Evolutionary conservation across 345 rosid species (phyloP).

Genomic region (Viola odorata): DNA sequence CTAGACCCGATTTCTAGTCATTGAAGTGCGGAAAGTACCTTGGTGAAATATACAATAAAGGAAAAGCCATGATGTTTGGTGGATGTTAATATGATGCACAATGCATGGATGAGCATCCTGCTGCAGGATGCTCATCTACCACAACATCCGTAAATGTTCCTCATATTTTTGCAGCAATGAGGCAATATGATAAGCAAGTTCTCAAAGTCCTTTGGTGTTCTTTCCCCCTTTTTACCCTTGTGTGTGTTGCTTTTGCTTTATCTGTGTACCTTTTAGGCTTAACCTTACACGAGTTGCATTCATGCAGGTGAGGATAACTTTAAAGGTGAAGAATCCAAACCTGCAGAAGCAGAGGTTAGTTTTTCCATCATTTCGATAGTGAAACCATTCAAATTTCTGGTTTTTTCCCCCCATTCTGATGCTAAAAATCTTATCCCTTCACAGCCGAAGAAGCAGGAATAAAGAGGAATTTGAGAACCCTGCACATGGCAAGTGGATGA

Average conservation of each 20-base stretch:
- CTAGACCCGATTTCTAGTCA: too few species aligned
- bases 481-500: constrained; percentile 10
- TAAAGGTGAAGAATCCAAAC: constrained; percentile 72
- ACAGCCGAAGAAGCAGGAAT: constrained; percentile 19
- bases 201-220: too few species aligned
- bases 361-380: neutral
- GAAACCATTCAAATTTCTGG: neutral
- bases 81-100: neutral
- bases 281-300: constrained; percentile 7
- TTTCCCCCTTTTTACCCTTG: too few species aligned
- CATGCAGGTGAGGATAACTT: constrained; percentile 66
- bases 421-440: constrained; percentile 1
- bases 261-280: neutral
- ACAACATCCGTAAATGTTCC: neutral
- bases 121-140: neutral
- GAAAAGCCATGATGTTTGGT: neutral
- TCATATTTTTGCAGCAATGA: neutral
- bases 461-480: constrained; percentile 18
- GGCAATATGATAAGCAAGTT: neutral
- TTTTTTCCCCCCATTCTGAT: neutral
- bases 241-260: too few species aligned
- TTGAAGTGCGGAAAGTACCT: too few species aligned
- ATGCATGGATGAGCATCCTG: neutral
- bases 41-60: too few species aligned
- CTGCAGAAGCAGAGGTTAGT: constrained; percentile 61